Evolutionary conservation across 345 rosid genomes (phyloP).

Genomic region (Eucalyptus cladocalyx): DNA sequence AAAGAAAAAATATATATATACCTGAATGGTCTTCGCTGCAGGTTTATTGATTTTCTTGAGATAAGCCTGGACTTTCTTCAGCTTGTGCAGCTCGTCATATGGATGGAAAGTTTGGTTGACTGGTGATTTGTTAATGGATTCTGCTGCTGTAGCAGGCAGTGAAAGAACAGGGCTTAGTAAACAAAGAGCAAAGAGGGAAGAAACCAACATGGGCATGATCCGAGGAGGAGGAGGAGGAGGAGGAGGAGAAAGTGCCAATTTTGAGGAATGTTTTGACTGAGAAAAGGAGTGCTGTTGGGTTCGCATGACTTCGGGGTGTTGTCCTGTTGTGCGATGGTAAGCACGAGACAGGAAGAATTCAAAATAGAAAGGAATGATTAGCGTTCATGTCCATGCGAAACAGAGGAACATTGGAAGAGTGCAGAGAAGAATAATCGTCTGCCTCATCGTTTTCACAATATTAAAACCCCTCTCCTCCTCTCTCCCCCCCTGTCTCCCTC

Average conservation of each 20-base stretch:
- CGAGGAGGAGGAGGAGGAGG: background rate
- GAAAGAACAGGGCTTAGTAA: constrained; percentile 23
- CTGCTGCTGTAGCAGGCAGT: constrained; percentile 3
- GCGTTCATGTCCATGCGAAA: constrained; percentile 22
- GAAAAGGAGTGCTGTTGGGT: background rate
- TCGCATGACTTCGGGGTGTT: constrained; percentile 28
- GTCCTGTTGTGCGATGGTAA: constrained; percentile 19
- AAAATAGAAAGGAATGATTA: constrained; percentile 9
- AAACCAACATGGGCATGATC: constrained; percentile 20
- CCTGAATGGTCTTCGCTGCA: constrained; percentile 78
- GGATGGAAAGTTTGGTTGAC: constrained; percentile 48
- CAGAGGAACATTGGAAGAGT: constrained; percentile 1
- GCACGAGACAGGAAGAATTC: constrained; percentile 5
- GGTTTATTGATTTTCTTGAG: constrained; percentile 82
- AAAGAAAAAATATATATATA: background rate
- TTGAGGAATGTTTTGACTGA: constrained; percentile 26
- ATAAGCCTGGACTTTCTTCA: constrained; percentile 34
- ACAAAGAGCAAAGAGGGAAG: constrained; percentile 23
- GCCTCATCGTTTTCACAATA: constrained; percentile 11
- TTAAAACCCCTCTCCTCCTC: background rate
- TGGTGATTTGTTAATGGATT: constrained; percentile 18
- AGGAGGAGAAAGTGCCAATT: constrained; percentile 37
- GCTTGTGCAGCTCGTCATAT: constrained; percentile 25
- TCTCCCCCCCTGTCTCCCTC: background rate
- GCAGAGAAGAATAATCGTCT: background rate